Conservation (phyloP, 768 basidiomycete genomes). For the Lanmaoa rubissima region DNA sequence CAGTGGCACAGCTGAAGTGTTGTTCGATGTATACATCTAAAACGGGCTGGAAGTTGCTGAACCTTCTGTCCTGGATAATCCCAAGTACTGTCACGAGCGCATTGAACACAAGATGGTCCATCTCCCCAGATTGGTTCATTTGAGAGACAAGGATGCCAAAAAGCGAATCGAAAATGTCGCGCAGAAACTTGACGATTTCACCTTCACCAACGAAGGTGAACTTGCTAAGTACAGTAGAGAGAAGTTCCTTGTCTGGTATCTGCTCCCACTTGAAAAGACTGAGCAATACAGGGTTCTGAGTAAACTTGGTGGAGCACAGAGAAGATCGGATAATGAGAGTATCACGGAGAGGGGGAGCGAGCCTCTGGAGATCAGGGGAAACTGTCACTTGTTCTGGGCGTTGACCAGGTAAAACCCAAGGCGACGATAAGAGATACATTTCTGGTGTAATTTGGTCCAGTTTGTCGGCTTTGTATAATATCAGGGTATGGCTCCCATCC, state of each 20-base stretch:
- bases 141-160: constrained; percentile 83
- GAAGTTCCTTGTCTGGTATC: constrained; percentile 57
- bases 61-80: constrained; percentile 90
- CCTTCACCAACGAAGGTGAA: constrained; percentile 93
- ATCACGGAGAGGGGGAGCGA: constrained; percentile 73
- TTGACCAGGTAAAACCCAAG: constrained; percentile 55
- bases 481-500: constrained; percentile 83
- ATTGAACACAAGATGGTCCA: constrained; percentile 87
- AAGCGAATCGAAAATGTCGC: constrained; percentile 89
- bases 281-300: constrained; percentile 84
- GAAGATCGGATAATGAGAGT: constrained; percentile 81
- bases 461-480: constrained; percentile 83
- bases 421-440: constrained; percentile 69
- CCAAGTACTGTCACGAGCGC: constrained; percentile 89
- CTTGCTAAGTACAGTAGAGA: constrained; percentile 72
- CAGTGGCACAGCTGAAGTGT: constrained; percentile 80
- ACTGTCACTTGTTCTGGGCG: constrained; percentile 57
- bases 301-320: constrained; percentile 88
- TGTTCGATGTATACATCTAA: constrained; percentile 90
- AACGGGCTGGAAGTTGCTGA: constrained; percentile 93
- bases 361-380: constrained; percentile 58
- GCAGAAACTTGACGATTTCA: constrained; percentile 91
- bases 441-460: constrained; percentile 58
- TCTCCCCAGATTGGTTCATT: constrained; percentile 69
- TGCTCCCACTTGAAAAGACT: constrained; percentile 81